These are phyloP conservation scores for Exsudoporus frostii DNA, from an alignment of 768 basidiomycete genomes.

Conservation along the genomic window DNA sequence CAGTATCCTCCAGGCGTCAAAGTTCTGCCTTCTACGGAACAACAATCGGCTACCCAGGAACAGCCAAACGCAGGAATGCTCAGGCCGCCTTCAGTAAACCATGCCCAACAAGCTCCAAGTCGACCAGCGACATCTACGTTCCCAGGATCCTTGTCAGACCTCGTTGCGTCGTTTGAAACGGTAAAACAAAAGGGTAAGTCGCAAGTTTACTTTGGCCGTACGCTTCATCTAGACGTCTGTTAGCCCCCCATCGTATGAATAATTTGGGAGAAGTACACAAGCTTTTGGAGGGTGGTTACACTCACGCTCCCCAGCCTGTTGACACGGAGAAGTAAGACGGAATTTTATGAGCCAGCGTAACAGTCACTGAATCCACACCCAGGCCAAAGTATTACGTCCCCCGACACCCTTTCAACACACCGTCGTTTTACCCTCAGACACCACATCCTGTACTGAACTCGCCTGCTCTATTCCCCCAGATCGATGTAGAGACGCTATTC, in stretches of 20 bases:
- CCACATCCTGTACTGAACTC: constrained; percentile 79
- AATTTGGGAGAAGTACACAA: constrained; percentile 91
- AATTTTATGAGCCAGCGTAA: neutral
- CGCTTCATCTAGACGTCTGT: constrained; percentile 2
- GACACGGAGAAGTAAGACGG: constrained; percentile 92
- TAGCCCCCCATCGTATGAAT: constrained; percentile 77
- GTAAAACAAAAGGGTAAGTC: constrained; percentile 93
- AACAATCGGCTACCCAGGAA: constrained; percentile 28
- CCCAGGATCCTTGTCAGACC: constrained; percentile 85
- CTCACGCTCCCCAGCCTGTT: constrained; percentile 84
- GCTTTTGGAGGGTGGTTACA: constrained; percentile 88
- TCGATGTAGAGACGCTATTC: constrained; percentile 96
- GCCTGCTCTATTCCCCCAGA: constrained; percentile 79
- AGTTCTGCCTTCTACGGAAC: constrained; percentile 44
- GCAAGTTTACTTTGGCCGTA: neutral
- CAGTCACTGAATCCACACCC: constrained; percentile 11
- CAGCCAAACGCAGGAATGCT: constrained; percentile 41
- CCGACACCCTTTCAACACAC: constrained; percentile 86
- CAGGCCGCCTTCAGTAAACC: constrained; percentile 52
- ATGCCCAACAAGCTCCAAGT: constrained; percentile 41
- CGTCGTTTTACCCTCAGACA: constrained; percentile 90
- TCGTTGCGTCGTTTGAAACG: constrained; percentile 91
- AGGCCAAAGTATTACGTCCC: constrained; percentile 98
- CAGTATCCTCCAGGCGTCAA: constrained; percentile 73
- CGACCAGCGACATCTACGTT: constrained; percentile 49